phyloP scores from a whole-genome alignment of 1,284 basidiomycete genomes.

The Malassezia slooffiae region DNA sequence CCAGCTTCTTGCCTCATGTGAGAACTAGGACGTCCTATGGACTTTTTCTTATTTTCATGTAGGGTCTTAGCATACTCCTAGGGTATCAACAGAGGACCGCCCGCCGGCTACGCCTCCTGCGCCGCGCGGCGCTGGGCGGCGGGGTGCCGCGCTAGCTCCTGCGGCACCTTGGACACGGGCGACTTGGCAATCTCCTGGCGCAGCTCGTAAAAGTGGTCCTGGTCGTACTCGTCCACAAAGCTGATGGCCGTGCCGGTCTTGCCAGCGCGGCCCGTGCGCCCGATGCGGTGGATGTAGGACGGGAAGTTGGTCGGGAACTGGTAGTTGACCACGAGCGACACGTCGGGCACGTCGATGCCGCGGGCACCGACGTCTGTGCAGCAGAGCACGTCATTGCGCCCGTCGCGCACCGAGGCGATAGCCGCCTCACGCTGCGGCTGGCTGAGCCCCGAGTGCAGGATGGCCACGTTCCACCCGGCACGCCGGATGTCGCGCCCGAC shows the following conservation, averaged over 20 bases:
- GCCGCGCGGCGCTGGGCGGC: constrained; percentile 33
- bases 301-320: constrained; percentile 94
- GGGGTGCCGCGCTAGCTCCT: constrained; percentile 33
- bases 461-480: constrained; percentile 73
- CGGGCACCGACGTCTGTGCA: constrained; percentile 95
- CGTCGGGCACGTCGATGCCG: constrained; percentile 96
- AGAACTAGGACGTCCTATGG: too few species aligned
- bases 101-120: too few species aligned
- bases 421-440: constrained; percentile 93
- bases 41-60: too few species aligned
- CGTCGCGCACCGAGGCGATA: constrained; percentile 70
- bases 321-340: constrained; percentile 89
- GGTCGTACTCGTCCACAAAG: constrained; percentile 87
- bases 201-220: constrained; percentile 65
- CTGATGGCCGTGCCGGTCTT: constrained; percentile 86
- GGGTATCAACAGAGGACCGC: too few species aligned
- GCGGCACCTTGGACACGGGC: constrained; percentile 27
- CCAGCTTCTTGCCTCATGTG: constrained; percentile 20
- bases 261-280: constrained; percentile 90
- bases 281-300: constrained; percentile 92
- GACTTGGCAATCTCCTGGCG: constrained; percentile 33
- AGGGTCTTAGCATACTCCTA: too few species aligned
- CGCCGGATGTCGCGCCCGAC: constrained; percentile 81
- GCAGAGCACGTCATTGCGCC: constrained; percentile 70
- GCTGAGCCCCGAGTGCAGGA: constrained; percentile 90